Base-by-base conservation (phyloP, 352 stramenopile genomes). In the Phytophthora vignae region DNA sequence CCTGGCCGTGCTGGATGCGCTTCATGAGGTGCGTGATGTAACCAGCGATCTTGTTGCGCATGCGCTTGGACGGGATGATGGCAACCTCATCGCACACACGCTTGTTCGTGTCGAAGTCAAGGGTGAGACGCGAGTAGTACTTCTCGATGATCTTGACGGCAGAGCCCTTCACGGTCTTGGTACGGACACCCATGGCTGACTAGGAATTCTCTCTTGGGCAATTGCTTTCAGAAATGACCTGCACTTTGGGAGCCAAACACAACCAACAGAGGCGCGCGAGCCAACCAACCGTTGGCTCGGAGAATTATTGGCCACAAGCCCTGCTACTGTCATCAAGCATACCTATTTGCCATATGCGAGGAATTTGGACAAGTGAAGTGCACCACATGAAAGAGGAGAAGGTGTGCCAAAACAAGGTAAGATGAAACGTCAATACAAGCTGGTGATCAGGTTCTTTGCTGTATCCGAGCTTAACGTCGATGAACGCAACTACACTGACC, bases 81-180 rank as follows among this genome's bases (percentile, higher is more conserved):
- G 98, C 98, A 67, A 99, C 98, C 82, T 99, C 95, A 85, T 97
- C 92, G 79, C 89, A 96, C 65, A 97, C 96, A 69, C 96, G 90
- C 93, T 99, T 99, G 97, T 99, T 99, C 64, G 96, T 99, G 90
- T 99, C 97, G 90, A 99, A 99, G 88, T 99, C 98, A 14, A 99
- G 85, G 55, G 97, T 99, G 65, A 99, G 91, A 59, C 97, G 96
- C 81, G 97, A 97, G 93, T 99, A 99, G 90, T 99, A 99, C 90
- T 99, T 99, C 92, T 99, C 98, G 74, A 99, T 99, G 85, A 99
- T 99, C 81, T 98, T 97, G 79, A 99, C 96, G 84, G 98, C 97
- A 81, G 95, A 99, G 90, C 98, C 98, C 94, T 99, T 99, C 58
- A 99, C 98, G 77, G 98, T 99, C 93, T 99, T 99, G 70, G 98